Evolutionary conservation across 2,329 filamentous ascomycete species (phyloP).

Genomic region (Xylaria sp.): DNA sequence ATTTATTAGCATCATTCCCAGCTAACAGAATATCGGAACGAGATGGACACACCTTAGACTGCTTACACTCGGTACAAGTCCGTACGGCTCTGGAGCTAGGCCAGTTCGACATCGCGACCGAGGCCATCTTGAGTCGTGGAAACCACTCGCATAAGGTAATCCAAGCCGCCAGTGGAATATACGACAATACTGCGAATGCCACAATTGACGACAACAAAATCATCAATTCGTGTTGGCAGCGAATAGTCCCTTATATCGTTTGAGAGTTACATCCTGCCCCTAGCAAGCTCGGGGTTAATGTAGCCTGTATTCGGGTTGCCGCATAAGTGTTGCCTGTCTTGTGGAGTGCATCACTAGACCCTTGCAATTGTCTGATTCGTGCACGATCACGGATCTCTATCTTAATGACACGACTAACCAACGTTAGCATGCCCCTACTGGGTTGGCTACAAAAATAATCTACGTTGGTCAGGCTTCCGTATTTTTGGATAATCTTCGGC

Average conservation of each 20-base stretch:
- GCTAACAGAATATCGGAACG: conserved; percentile 15
- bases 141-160: not conserved
- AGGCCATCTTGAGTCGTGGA: conserved; percentile 27
- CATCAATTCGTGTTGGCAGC: not conserved
- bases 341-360: not conserved
- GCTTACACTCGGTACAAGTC: conserved; percentile 43
- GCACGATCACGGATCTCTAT: too few species aligned
- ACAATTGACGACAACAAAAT: not conserved
- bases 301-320: not conserved
- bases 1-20: conserved; percentile 12
- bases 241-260: conserved; percentile 10
- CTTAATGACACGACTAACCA: not conserved
- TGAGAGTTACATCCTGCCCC: not conserved
- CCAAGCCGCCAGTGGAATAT: too few species aligned
- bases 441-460: too few species aligned
- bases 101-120: conserved; percentile 33
- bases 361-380: not conserved
- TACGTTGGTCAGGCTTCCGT: too few species aligned
- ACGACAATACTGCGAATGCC: too few species aligned
- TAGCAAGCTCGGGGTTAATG: not conserved
- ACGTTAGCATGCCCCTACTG: not conserved
- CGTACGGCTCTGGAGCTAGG: conserved; percentile 37
- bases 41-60: conserved; percentile 36
- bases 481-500: too few species aligned
- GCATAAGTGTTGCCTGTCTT: conserved; percentile 12